Evolutionary conservation across 2,329 filamentous ascomycete genomes (phyloP), one percentile per base, ranked within the genome.

Genomic region (Exophiala bonariae): DNA sequence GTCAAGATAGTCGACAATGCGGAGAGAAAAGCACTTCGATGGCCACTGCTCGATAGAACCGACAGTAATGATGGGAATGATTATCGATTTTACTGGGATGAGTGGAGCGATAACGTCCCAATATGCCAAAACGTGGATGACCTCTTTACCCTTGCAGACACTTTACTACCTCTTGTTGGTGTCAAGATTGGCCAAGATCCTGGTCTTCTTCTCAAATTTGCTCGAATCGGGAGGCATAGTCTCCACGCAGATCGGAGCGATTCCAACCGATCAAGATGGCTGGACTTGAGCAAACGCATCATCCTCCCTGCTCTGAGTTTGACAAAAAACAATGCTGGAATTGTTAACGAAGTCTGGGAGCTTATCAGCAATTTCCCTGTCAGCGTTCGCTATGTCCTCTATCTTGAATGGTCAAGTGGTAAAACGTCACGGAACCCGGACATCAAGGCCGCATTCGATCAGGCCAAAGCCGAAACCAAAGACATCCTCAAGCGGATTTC

Each of bases 41-140:
- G 92, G 92, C 87, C 90, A 3, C 85, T 86, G 59, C 82, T 89
- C 4, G 91, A 96, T 59, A 84, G 82, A 57, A 78, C 78, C 54
- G 88, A 93, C 61, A 82, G 82, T 19, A 84, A 83, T 44, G 88
- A 90, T 57, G 84, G 85, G 16, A 81, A 75, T 10, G 77, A 87
- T 42, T 97, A 96, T 65, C 82, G 87, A 26, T 97, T 95, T 64
- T 99, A 99, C 67, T 96, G 93, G 84, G 90, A 96, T 49, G 93
- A 97, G 59, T 99, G 93, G 93, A 79, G 84, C 2, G 92, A 97
- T 67, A 95, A 93, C 55, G 78, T 99, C 36, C 95, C 93, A 1
- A 73, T 96, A 16, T 99, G 93, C 63, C 91, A 95, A 64, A 87
- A 77, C 2, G 82, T 96, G 4, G 89, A 96, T 53, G 93, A 99